Conservation (phyloP, 768 basidiomycete species). For the Dioszegia hungarica region DNA sequence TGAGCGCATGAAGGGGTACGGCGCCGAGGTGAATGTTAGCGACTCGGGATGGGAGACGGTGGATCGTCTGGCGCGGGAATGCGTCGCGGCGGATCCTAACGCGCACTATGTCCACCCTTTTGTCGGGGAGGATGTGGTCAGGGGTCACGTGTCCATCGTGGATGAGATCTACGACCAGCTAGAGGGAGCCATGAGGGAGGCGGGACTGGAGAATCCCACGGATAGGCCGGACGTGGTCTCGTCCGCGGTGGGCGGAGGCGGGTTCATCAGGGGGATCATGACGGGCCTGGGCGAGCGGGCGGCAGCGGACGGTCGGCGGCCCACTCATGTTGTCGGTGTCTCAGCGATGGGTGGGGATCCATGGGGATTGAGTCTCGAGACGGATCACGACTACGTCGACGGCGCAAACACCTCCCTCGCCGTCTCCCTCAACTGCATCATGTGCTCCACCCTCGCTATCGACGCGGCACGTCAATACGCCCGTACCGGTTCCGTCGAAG, state of each 20-base stretch:
- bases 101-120: conserved; percentile 24
- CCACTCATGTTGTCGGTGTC: conserved; percentile 9
- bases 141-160: conserved; percentile 14
- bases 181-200: background rate
- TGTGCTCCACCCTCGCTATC: background rate
- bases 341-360: conserved; percentile 12
- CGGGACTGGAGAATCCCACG: background rate
- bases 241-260: conserved; percentile 20
- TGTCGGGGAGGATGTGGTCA: conserved; percentile 16
- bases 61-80: conserved; percentile 6
- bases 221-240: conserved; percentile 11
- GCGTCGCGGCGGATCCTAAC: conserved; percentile 2
- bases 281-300: conserved; percentile 9
- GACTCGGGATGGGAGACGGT: conserved; percentile 11
- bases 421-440: background rate
- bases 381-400: background rate
- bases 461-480: background rate
- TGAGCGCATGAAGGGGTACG: conserved; percentile 6
- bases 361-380: background rate
- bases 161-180: conserved; percentile 21
- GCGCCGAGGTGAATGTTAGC: conserved; percentile 7
- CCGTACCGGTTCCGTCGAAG: background rate
- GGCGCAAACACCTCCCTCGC: background rate
- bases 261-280: conserved; percentile 17
- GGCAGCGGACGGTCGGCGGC: background rate